Conservation (phyloP, 2,329 filamentous ascomycete species). For the Stagonosporopsis chrysanthemi region DNA sequence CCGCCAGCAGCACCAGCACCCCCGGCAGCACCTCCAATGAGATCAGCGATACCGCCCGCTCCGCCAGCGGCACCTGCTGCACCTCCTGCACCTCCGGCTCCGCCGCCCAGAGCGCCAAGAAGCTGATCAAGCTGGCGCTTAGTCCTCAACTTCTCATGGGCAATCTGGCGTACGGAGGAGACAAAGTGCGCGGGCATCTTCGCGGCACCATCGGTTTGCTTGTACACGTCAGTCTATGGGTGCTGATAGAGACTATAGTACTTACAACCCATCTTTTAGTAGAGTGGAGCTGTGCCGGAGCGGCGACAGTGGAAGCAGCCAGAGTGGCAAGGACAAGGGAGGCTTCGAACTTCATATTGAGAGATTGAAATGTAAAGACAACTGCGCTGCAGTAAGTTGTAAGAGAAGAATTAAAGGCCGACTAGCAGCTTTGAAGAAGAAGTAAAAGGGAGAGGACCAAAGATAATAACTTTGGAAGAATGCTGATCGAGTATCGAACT, state of each 20-base stretch:
- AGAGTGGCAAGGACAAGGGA: constrained; percentile 36
- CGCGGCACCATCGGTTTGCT: constrained; percentile 26
- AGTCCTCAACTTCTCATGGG: constrained; percentile 29
- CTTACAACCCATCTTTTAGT: constrained; percentile 38
- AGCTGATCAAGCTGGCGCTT: constrained; percentile 41
- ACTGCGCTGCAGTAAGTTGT: constrained; percentile 40
- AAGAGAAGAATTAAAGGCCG: constrained; percentile 27
- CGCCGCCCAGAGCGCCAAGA: constrained; percentile 28
- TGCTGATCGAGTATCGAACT: constrained; percentile 19
- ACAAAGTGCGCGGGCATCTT: constrained; percentile 38
- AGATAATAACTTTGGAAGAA: constrained; percentile 6
- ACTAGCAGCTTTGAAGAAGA: constrained; percentile 36
- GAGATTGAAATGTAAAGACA: constrained; percentile 3
- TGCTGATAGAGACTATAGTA: background rate
- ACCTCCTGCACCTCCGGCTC: constrained; percentile 18
- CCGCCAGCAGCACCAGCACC: constrained; percentile 3
- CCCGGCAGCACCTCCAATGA: constrained; percentile 16
- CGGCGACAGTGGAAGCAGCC: constrained; percentile 38
- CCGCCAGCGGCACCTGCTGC: constrained; percentile 8
- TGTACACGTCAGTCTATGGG: constrained; percentile 5
- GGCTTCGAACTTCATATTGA: constrained; percentile 42
- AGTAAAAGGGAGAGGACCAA: constrained; percentile 20
- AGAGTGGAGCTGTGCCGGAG: constrained; percentile 30
- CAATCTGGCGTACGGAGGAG: constrained; percentile 29
- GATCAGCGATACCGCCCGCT: constrained; percentile 1